phyloP scores from a whole-genome alignment of 805 yeast species.

The Hanseniaspora nectarophila region DNA sequence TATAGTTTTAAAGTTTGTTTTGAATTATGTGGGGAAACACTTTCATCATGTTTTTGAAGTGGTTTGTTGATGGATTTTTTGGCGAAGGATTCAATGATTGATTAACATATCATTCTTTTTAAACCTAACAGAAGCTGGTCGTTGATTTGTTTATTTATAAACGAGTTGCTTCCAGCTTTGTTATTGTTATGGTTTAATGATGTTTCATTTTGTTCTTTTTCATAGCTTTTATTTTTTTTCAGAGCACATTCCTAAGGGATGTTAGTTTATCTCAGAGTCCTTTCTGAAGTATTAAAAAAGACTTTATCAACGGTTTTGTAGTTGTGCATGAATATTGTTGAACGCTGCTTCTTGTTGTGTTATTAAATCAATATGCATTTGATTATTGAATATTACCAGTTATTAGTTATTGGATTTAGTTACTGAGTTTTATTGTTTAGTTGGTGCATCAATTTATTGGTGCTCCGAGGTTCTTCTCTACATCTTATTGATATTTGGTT shows the following conservation, averaged over 20 bases:
- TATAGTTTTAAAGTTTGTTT: not conserved
- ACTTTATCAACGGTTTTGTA: not conserved
- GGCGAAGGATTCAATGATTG: not conserved
- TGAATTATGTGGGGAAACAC: not conserved
- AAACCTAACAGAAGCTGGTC: not conserved
- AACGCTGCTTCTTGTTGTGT: not conserved
- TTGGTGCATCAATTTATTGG: not conserved
- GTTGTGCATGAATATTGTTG: not conserved
- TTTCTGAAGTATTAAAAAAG: not conserved
- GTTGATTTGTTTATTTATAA: not conserved
- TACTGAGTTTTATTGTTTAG: not conserved
- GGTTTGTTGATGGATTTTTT: not conserved
- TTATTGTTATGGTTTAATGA: conserved; percentile 2
- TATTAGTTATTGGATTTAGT: not conserved
- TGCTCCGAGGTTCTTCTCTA: not conserved
- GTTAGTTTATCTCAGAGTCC: conserved; percentile 2
- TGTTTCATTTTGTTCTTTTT: not conserved
- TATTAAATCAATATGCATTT: not conserved
- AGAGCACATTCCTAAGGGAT: not conserved
- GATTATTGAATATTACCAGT: not conserved
- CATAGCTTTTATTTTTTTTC: not conserved
- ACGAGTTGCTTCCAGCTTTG: not conserved
- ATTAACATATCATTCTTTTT: not conserved
- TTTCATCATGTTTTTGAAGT: not conserved
- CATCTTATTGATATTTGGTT: too few relatives aligned